Conservation (phyloP, 1,139 yeast genomes). For the Pichia sp. region DNA sequence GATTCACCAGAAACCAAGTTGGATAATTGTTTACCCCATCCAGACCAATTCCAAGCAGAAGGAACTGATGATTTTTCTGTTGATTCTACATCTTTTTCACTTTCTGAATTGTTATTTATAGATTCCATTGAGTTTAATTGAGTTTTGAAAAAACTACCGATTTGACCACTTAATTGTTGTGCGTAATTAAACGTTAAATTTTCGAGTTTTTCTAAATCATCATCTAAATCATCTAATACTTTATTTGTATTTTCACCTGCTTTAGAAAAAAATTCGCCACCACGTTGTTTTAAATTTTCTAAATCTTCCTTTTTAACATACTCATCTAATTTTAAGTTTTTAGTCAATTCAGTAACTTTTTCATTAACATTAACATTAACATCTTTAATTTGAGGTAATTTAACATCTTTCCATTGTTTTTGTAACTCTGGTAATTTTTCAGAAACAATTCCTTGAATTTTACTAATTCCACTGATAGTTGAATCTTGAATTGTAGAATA, state of each 20-base stretch:
- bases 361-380: conserved; percentile 19
- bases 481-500: conserved; percentile 41
- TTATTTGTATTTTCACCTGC: conserved; percentile 44
- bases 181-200: conserved; percentile 57
- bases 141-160: conserved; percentile 48
- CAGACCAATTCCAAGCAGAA: conserved; percentile 18
- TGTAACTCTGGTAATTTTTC: conserved; percentile 28
- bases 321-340: conserved; percentile 29
- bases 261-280: conserved; percentile 29
- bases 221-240: conserved; percentile 61
- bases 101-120: conserved; percentile 13
- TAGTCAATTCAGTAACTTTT: conserved; percentile 23
- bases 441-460: conserved; percentile 27
- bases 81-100: conserved; percentile 1
- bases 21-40: conserved; percentile 12
- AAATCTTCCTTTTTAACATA: conserved; percentile 22
- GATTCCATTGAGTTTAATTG: conserved; percentile 9
- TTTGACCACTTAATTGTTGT: conserved; percentile 30
- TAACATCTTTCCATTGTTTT: conserved; percentile 13
- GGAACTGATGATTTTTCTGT: conserved; percentile 5
- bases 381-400: conserved; percentile 19
- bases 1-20: conserved; percentile 9
- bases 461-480: conserved; percentile 36
- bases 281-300: conserved; percentile 40
- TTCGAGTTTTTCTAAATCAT: conserved; percentile 62